A percentile compares a stretch with the other conserved stretches of the same genome.
phyloP scores from a whole-genome alignment of 2,329 filamentous ascomycete species.

The Hymenoscyphus repandus region DNA sequence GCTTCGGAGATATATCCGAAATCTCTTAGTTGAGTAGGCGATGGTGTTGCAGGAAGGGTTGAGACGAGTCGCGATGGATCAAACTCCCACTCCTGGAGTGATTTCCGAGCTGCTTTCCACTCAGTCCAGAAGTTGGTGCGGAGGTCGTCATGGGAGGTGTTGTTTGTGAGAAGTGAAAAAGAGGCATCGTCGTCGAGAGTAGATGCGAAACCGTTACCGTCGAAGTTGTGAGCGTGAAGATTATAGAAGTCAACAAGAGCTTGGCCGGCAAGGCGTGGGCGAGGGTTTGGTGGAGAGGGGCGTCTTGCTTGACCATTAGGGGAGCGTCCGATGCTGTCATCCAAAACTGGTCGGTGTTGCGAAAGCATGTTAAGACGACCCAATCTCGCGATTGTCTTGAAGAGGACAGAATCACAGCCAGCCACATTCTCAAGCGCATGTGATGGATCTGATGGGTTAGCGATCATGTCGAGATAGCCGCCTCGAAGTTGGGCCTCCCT shows the following conservation, averaged over 20 bases:
- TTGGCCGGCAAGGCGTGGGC: slow-evolving; percentile 37
- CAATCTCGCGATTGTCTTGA: slow-evolving; percentile 79
- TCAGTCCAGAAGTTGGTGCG: slow-evolving; percentile 73
- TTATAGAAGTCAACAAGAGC: slow-evolving; percentile 45
- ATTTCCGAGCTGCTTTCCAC: slow-evolving; percentile 74
- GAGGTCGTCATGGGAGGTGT: slow-evolving; percentile 50
- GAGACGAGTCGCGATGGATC: slow-evolving; percentile 48
- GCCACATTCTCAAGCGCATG: slow-evolving; percentile 69
- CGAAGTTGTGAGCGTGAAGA: slow-evolving; percentile 52
- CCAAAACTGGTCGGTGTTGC: slow-evolving; percentile 58
- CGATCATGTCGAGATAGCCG: slow-evolving; percentile 57
- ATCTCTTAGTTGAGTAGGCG: slow-evolving; percentile 62
- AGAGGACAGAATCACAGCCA: slow-evolving; percentile 80
- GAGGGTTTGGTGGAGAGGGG: slow-evolving; percentile 27
- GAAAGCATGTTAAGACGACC: slow-evolving; percentile 80
- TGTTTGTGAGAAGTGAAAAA: slow-evolving; percentile 29
- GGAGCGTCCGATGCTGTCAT: slow-evolving; percentile 29
- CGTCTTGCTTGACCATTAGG: slow-evolving; percentile 23
- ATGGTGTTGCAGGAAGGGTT: slow-evolving; percentile 44
- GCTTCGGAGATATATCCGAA: slow-evolving; percentile 80
- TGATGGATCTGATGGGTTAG: slow-evolving; percentile 54
- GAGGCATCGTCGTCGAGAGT: slow-evolving; percentile 50
- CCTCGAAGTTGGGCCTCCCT: slow-evolving; percentile 75
- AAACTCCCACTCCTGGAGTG: slow-evolving; percentile 78
- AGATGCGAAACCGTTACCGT: slow-evolving; percentile 61